phyloP scores from a whole-genome alignment of 345 rosid species.

The Ceriops zippeliana region DNA sequence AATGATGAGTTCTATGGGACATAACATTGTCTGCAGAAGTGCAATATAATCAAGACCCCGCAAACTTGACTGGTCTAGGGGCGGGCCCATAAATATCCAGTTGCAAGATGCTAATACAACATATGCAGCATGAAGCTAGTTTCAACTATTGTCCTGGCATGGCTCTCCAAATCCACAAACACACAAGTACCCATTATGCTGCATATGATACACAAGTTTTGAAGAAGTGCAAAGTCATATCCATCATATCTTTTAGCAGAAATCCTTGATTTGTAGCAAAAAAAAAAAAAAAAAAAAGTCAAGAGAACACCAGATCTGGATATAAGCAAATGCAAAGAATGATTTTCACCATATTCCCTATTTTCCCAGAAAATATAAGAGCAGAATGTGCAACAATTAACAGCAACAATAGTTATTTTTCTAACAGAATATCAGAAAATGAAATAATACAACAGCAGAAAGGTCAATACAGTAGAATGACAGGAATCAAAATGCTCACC shows the following conservation, averaged over 20 bases:
- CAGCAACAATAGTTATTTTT: not conserved
- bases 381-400: not conserved
- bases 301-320: too few species aligned
- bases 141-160: not conserved
- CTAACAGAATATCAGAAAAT: not conserved
- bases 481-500: conserved; percentile 45
- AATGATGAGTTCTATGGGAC: not conserved
- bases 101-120: not conserved
- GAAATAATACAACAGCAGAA: not conserved
- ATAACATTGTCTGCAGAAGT: not conserved
- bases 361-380: too few species aligned
- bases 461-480: not conserved
- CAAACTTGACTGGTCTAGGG: not conserved
- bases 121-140: not conserved
- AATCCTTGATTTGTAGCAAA: too few species aligned
- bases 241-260: not conserved
- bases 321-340: too few species aligned
- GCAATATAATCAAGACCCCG: not conserved
- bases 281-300: too few species aligned
- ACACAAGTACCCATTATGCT: not conserved
- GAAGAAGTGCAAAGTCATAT: not conserved
- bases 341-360: too few species aligned
- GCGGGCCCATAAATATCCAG: not conserved
- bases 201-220: not conserved
- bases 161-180: not conserved